Percentiles rank a stretch among this genome's conserved stretches.
Conservation (phyloP, 2,329 filamentous ascomycete genomes). For the Aspergillus sojae region DNA sequence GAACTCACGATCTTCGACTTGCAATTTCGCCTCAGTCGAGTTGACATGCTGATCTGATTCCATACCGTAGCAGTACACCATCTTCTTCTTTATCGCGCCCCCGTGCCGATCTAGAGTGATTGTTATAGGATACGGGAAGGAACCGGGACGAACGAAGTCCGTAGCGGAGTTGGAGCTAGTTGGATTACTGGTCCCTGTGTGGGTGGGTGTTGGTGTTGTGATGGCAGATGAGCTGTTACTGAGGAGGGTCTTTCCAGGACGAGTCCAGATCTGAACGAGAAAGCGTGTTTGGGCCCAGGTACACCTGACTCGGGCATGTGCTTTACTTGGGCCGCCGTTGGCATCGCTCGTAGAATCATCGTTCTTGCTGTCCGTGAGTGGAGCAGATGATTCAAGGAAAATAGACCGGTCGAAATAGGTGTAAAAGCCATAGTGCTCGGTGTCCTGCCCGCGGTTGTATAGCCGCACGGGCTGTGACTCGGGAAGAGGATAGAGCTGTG, state of each 20-base stretch:
- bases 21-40: constrained; percentile 47
- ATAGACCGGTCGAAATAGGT: constrained; percentile 87
- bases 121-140: constrained; percentile 64
- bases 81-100: constrained; percentile 56
- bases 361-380: constrained; percentile 46
- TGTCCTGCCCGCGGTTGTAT: constrained; percentile 76
- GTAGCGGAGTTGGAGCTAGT: constrained; percentile 38
- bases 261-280: constrained; percentile 66
- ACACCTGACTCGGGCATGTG: constrained; percentile 53
- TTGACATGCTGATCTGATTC: constrained; percentile 52
- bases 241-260: constrained; percentile 37
- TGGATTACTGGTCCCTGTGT: constrained; percentile 16
- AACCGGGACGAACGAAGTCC: constrained; percentile 55
- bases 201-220: constrained; percentile 14
- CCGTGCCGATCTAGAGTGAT: constrained; percentile 64
- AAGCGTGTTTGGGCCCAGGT: constrained; percentile 65
- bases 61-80: constrained; percentile 63
- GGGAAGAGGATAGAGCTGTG: constrained; percentile 71
- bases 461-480: constrained; percentile 76
- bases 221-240: constrained; percentile 10
- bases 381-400: constrained; percentile 67
- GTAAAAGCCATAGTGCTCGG: constrained; percentile 94
- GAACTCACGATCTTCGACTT: constrained; percentile 56
- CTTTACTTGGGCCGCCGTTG: constrained; percentile 53
- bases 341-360: constrained; percentile 48